Conservation (phyloP, 2,329 filamentous ascomycete genomes). For the Verticillium nonalfalfae region DNA sequence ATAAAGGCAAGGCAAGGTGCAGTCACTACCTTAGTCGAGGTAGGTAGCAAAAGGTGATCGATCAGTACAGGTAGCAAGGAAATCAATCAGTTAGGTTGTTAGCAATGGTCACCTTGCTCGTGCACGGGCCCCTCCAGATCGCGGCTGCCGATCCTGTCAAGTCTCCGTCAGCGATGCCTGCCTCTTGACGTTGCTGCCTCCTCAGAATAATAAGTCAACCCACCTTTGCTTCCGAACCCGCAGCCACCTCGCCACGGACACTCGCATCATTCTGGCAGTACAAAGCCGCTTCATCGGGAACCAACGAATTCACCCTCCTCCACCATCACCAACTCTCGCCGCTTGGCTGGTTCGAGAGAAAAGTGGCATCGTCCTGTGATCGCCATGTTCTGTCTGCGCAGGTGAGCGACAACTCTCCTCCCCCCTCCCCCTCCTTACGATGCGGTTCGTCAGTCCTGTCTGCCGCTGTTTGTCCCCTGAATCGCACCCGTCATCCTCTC, state of each 20-base stretch:
- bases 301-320: not conserved
- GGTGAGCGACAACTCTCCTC: slow-evolving; percentile 28
- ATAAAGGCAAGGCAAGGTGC: no score
- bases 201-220: not conserved
- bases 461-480: not conserved
- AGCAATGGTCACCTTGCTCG: not conserved
- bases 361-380: not conserved
- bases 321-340: not conserved
- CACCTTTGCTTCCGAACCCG: not conserved
- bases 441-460: slow-evolving; percentile 1
- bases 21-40: no score
- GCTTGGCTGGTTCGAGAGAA: not conserved
- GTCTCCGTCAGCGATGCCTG: not conserved
- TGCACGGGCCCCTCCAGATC: not conserved
- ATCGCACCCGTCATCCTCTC: not conserved
- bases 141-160: not conserved
- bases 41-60: not conserved
- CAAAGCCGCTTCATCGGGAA: not conserved
- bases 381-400: slow-evolving; percentile 57
- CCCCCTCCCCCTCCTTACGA: not conserved
- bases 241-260: not conserved
- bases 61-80: not conserved
- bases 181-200: not conserved
- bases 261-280: not conserved
- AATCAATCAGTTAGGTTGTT: not conserved